These are phyloP conservation scores for Stephanodiscus minutulus DNA, from an alignment of 108 stramenopile genomes.

Conservation along the genomic window DNA sequence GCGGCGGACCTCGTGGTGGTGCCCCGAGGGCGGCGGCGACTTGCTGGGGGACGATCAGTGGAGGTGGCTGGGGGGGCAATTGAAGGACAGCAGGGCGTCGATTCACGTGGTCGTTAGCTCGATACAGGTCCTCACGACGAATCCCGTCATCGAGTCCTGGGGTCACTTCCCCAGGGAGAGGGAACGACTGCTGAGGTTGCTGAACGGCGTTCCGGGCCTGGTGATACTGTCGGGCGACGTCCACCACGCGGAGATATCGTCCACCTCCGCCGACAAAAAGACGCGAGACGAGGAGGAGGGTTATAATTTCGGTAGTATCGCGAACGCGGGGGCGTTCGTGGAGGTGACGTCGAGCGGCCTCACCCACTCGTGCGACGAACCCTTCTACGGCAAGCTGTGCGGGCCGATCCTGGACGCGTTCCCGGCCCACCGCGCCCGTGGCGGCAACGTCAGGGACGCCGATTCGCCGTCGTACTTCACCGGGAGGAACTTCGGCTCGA, in stretches of 20 bases:
- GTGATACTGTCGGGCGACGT: constrained; percentile 82
- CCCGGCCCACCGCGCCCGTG: constrained; percentile 37
- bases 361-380: constrained; percentile 76
- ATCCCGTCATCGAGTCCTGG: constrained; percentile 88
- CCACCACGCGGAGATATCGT: constrained; percentile 85
- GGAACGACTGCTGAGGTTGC: constrained; percentile 55
- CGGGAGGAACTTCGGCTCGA: constrained; percentile 69
- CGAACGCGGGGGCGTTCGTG: constrained; percentile 44
- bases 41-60: constrained; percentile 86
- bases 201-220: constrained; percentile 29
- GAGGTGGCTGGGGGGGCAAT: constrained; percentile 73
- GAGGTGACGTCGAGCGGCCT: constrained; percentile 90
- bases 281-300: too few relatives aligned
- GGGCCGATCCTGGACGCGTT: constrained; percentile 63
- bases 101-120: constrained; percentile 72
- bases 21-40: constrained; percentile 25
- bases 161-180: constrained; percentile 84
- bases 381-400: constrained; percentile 72
- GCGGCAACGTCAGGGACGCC: constrained; percentile 25
- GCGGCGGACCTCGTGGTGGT: constrained; percentile 37
- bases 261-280: constrained; percentile 15
- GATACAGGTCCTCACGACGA: constrained; percentile 84
- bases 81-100: constrained; percentile 50
- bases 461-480: constrained; percentile 46
- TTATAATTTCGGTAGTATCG: too few relatives aligned